Conservation (phyloP, 106 monocot species). For the Dendrobium chrysotoxum region DNA sequence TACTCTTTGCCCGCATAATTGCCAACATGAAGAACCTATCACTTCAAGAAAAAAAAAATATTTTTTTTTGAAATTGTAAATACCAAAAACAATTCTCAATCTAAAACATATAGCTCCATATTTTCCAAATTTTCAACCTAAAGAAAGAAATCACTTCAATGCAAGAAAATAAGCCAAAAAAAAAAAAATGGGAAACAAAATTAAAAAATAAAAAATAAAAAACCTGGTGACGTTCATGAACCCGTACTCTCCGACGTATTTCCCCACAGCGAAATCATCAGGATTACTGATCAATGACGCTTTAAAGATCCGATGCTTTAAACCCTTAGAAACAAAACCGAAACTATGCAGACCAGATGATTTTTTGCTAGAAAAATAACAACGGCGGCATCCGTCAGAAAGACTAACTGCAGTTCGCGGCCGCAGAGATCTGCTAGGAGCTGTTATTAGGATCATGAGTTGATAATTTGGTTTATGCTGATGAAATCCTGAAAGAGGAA, state of each 20-base stretch:
- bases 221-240: slow-evolving; percentile 98
- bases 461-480: not conserved
- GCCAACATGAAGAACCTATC: not conserved
- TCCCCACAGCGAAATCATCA: slow-evolving; percentile 76
- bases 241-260: slow-evolving; percentile 83
- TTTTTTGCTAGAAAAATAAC: not conserved
- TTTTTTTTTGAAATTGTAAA: not conserved
- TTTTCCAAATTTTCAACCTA: not conserved
- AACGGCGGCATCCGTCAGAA: not conserved
- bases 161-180: not conserved
- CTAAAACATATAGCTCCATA: not conserved
- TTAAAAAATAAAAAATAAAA: no score
- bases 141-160: not conserved
- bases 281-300: slow-evolving; percentile 63
- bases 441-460: not conserved
- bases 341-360: not conserved
- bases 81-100: not conserved
- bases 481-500: not conserved
- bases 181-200: not conserved
- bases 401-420: not conserved
- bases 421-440: not conserved
- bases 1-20: no score
- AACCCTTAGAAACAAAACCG: not conserved
- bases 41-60: not conserved
- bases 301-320: not conserved